Evolutionary conservation across 768 basidiomycete species (phyloP), one percentile per base, ranked within the genome.

Genomic region (Mycena kentingensis): DNA sequence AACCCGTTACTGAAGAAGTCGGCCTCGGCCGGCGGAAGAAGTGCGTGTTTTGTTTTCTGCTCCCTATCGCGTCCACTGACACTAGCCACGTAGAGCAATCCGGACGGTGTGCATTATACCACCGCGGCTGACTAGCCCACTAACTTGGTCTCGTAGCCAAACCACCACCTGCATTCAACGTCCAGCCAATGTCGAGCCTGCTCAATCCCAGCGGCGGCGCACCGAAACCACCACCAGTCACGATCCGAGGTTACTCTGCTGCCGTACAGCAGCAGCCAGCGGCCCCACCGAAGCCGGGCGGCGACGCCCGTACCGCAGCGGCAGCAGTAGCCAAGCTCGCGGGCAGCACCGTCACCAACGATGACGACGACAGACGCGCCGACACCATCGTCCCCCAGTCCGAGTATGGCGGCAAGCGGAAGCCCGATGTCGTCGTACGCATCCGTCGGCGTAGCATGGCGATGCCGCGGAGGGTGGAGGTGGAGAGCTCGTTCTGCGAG

Each of bases 1-100:
- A 91, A 87, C 63, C 90, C 90, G 41, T 78, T 90, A 62, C 69
- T 88, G 62, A 92, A 90, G 80, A 92, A 91, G 65, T 80, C 88
- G 19, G 68, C 75, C 15, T 77, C 76, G 38, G 74, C 81, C 50
- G 81, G 79, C 63, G 58, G 86, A 62, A 79, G 91, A 69, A 91
- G 92, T 92, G 67, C 60, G 88, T 80, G 36, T 43, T 48, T 46
- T 13, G 18, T 11, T 15, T 18, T 12, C 19, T 27, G 10, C 26
- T 18, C 5, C 46, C 37, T 45, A 22, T 46, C 38, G 54, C 31
- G 26, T 51, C 51, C 21, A 41, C 46, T 65, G 28, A 65, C 56
- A 28, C 24, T 32, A 32, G 16, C 19, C 28, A n/a, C 57, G 43
- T 63, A 92, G 89, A 90, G 65, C 73, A 83, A 53, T 88, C 88